Evolutionary conservation across 2,329 filamentous ascomycete species (phyloP).

Genomic region (Cephalotrichum gorgonifer): DNA sequence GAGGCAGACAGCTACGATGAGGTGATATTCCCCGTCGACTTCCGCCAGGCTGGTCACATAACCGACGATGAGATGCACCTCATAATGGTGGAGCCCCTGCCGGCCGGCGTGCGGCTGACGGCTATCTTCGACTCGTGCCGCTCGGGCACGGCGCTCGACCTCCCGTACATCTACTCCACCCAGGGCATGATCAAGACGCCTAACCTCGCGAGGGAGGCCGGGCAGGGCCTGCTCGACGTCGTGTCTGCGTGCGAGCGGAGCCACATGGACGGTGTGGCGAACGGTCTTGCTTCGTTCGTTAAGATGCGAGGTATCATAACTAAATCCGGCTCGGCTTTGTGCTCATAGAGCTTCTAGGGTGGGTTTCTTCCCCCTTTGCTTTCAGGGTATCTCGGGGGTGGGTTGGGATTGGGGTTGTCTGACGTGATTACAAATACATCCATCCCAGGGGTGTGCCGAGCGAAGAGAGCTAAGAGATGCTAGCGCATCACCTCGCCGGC

Average conservation of each 20-base stretch:
- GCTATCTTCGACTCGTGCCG: constrained; percentile 59
- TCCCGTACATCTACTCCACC: constrained; percentile 60
- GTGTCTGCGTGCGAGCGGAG: constrained; percentile 53
- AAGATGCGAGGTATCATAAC: too few species aligned
- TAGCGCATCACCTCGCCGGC: too few species aligned
- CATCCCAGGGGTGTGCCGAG: too few species aligned
- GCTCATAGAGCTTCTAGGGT: too few species aligned
- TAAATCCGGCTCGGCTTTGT: too few species aligned
- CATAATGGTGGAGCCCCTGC: constrained; percentile 53
- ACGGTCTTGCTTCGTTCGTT: constrained; percentile 69
- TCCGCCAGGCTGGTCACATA: constrained; percentile 68
- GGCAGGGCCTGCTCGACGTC: constrained; percentile 50
- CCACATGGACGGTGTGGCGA: constrained; percentile 68
- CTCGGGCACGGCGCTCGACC: constrained; percentile 54
- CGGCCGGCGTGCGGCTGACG: constrained; percentile 46
- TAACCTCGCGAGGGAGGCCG: constrained; percentile 58
- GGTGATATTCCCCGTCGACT: constrained; percentile 77
- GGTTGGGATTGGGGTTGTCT: too few species aligned
- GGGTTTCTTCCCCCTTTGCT: too few species aligned
- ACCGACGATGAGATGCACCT: constrained; percentile 76
- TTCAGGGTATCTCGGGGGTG: too few species aligned
- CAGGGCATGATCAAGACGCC: constrained; percentile 60
- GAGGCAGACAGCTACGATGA: constrained; percentile 77
- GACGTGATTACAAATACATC: too few species aligned
- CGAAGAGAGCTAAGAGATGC: too few species aligned